These are phyloP conservation scores for Cinnamomum chago DNA, from an alignment of 164 flowering plant species.

Conservation along the genomic window DNA sequence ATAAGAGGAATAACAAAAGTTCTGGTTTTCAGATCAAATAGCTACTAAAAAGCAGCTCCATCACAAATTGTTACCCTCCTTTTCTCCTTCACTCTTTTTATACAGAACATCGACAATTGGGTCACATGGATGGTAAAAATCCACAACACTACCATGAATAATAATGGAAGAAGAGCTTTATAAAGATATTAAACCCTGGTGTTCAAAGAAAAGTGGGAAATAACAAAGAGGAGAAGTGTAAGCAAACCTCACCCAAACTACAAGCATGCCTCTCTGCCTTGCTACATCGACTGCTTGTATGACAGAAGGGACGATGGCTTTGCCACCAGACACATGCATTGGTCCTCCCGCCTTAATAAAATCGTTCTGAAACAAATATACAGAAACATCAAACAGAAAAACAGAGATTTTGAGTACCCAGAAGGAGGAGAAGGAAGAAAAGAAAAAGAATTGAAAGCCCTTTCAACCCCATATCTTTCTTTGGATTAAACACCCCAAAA, in stretches of 20 bases:
- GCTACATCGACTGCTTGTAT: slow-evolving; percentile 63
- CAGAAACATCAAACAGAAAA: background rate
- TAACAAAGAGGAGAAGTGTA: background rate
- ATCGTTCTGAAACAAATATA: slow-evolving; percentile 49
- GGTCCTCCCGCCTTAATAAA: slow-evolving; percentile 44
- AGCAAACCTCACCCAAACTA: slow-evolving; percentile 54
- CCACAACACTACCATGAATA: too few species aligned
- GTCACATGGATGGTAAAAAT: too few species aligned
- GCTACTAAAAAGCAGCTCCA: too few species aligned
- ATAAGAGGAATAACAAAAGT: too few species aligned
- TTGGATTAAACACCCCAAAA: too few species aligned
- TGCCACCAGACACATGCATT: slow-evolving; percentile 53
- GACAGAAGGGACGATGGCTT: slow-evolving; percentile 74
- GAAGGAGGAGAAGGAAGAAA: background rate
- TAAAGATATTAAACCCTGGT: background rate
- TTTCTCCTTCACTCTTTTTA: too few species aligned
- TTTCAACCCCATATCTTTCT: background rate
- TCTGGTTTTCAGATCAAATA: too few species aligned
- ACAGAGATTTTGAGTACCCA: background rate
- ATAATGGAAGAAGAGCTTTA: background rate
- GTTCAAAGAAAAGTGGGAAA: background rate
- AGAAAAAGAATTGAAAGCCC: background rate
- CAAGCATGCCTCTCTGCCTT: slow-evolving; percentile 52
- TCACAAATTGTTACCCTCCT: too few species aligned
- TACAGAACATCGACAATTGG: too few species aligned